phyloP scores from a whole-genome alignment of 2,329 filamentous ascomycete species.

The Sodiomyces alkalinus region DNA sequence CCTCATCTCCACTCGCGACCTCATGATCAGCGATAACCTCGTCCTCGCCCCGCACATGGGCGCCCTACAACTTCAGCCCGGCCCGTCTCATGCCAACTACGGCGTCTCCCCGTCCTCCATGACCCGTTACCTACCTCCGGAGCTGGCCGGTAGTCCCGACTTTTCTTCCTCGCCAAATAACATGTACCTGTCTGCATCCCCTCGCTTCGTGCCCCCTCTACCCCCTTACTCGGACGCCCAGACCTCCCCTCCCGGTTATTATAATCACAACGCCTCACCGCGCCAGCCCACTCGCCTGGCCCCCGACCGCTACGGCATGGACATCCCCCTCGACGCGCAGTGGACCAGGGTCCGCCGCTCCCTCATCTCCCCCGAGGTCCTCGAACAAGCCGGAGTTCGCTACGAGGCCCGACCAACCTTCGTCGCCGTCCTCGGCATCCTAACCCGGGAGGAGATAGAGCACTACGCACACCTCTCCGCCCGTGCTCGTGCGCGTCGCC shows the following conservation, averaged over 20 bases:
- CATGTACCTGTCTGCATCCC: constrained; percentile 20
- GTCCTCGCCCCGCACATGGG: constrained; percentile 23
- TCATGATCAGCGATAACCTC: constrained; percentile 28
- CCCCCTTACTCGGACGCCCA: constrained; percentile 11
- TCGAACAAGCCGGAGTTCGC: constrained; percentile 37
- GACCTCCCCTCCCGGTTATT: constrained; percentile 7
- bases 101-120: constrained; percentile 21
- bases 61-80: constrained; percentile 23
- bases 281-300: constrained; percentile 24
- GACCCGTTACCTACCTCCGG: constrained; percentile 16
- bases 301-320: constrained; percentile 40
- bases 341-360: constrained; percentile 44
- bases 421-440: constrained; percentile 42
- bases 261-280: constrained; percentile 4
- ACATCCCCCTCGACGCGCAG: constrained; percentile 39
- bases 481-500: constrained; percentile 23
- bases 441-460: constrained; percentile 34
- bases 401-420: constrained; percentile 46
- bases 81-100: constrained; percentile 15
- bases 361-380: constrained; percentile 41
- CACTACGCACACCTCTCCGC: constrained; percentile 33
- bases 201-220: constrained; percentile 22
- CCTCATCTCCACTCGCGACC: constrained; percentile 38
- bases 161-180: constrained; percentile 19
- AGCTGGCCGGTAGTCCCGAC: constrained; percentile 11